Evolutionary conservation across 768 basidiomycete species (phyloP).

Genomic region (Mycena polygramma): DNA sequence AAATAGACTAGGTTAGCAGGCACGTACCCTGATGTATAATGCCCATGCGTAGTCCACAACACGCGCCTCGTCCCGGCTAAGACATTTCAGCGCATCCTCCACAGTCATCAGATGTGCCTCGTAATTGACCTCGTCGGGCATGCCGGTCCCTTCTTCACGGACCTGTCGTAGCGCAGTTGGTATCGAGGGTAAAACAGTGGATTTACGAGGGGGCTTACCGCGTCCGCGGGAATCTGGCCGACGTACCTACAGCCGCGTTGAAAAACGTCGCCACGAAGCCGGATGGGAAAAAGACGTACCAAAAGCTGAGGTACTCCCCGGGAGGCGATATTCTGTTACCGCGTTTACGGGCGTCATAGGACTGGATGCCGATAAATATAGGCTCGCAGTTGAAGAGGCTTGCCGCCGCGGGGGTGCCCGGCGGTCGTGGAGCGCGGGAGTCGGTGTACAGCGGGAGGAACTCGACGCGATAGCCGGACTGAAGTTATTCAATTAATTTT

Average conservation of each 20-base stretch:
- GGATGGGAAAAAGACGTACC: conserved; percentile 53
- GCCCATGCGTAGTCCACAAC: conserved; percentile 57
- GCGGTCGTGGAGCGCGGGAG: conserved; percentile 57
- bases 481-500: background rate
- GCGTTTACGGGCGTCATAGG: conserved; percentile 31
- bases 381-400: conserved; percentile 55
- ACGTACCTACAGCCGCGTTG: conserved; percentile 16
- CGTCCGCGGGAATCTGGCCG: conserved; percentile 58
- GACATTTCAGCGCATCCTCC: conserved; percentile 55
- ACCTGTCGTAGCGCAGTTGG: conserved; percentile 49
- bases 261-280: background rate
- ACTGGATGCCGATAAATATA: conserved; percentile 52
- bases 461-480: conserved; percentile 65
- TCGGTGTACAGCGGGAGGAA: conserved; percentile 62
- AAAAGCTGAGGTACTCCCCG: conserved; percentile 68
- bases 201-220: conserved; percentile 53
- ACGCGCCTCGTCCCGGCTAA: conserved; percentile 47
- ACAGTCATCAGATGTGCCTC: conserved; percentile 55
- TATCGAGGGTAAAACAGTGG: background rate
- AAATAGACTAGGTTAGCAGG: too few relatives aligned
- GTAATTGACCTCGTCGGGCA: conserved; percentile 69
- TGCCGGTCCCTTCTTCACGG: conserved; percentile 63
- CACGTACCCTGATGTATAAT: too few relatives aligned
- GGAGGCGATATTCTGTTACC: conserved; percentile 42
- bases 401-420: conserved; percentile 33